These are phyloP conservation scores for Plasmodium fragile DNA, from an alignment of 169 alveolate species.

Conservation along the genomic window DNA sequence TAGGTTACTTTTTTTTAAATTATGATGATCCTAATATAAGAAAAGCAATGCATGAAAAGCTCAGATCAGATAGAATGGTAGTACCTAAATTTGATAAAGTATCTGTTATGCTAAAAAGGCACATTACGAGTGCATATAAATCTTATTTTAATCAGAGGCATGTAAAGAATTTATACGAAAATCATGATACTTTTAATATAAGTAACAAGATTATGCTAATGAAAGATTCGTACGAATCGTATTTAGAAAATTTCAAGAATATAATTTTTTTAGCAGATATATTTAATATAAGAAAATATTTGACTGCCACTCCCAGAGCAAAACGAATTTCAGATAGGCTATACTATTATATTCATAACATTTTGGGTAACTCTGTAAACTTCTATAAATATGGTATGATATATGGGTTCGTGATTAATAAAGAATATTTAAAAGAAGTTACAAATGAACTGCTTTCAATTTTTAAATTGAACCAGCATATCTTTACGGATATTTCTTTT, in stretches of 20 bases:
- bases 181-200: conserved; percentile 15
- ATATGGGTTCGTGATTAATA: conserved; percentile 32
- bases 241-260: conserved; percentile 26
- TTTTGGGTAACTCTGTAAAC: conserved; percentile 26
- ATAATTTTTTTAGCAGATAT: conserved; percentile 35
- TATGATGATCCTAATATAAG: neutral
- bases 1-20: conserved; percentile 49
- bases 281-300: conserved; percentile 32
- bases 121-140: neutral
- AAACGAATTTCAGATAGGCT: neutral
- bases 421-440: conserved; percentile 18
- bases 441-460: conserved; percentile 8
- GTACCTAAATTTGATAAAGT: conserved; percentile 8
- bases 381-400: conserved; percentile 60
- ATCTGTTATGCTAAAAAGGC: neutral
- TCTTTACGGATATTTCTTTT: conserved; percentile 32
- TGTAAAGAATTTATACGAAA: conserved; percentile 13
- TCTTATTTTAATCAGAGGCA: conserved; percentile 47
- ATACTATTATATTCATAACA: conserved; percentile 1
- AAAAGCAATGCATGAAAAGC: neutral
- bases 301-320: neutral
- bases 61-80: neutral
- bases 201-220: conserved; percentile 45
- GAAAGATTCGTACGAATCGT: conserved; percentile 47
- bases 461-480: conserved; percentile 12